Evolutionary conservation across 768 basidiomycete species (phyloP), one percentile per base, ranked within the genome.

Genomic region (Leccinum fibrillosum): DNA sequence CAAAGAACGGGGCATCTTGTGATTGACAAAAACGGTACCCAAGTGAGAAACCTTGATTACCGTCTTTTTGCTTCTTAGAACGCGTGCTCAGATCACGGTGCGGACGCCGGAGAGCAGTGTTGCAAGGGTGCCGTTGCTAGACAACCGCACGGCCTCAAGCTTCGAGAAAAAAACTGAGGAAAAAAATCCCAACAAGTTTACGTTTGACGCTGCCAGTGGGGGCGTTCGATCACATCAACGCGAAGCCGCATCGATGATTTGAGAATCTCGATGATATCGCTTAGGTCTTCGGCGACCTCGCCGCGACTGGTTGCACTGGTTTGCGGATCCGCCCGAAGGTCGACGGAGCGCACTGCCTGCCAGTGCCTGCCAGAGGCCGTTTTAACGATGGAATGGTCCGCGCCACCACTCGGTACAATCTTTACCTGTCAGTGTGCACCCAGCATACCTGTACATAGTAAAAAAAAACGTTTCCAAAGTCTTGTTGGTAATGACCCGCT

Each of bases 211-310:
- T 25, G 23, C 23, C 23, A 25, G 23, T 30, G 30, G 30, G 10
- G 10, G 10, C 10, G 30, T 1, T 30, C 28, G 2, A 30, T 42
- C 8, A 39, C 8, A 17, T 37, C 17, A 17, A 37, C 8, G 37
- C 3, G 3, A 37, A 37, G 37, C 35, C 15, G 26, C 32, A 17
- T 17, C 17, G 17, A 17, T 3, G 15, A 70, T 68, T 88, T 86
- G 32, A 89, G 76, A 54, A 54, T 58, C 32, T 64, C 61, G 26
- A 71, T 30, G 39, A 56, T 30, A 3, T 52, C 30, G 30, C 28
- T 47, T 34, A 39, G 15, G 26, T 67, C 58, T 50, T 54, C 25
- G n/a, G 50, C 42, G 28, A 37, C 23, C 28, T 61, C 30, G 26
- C 51, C 53, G 17, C 49, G 28, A 60, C 25, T 37, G 60, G 10